These are phyloP conservation scores for Metarhizium brunneum DNA, from an alignment of 2,329 filamentous ascomycete species.

Conservation along the genomic window DNA sequence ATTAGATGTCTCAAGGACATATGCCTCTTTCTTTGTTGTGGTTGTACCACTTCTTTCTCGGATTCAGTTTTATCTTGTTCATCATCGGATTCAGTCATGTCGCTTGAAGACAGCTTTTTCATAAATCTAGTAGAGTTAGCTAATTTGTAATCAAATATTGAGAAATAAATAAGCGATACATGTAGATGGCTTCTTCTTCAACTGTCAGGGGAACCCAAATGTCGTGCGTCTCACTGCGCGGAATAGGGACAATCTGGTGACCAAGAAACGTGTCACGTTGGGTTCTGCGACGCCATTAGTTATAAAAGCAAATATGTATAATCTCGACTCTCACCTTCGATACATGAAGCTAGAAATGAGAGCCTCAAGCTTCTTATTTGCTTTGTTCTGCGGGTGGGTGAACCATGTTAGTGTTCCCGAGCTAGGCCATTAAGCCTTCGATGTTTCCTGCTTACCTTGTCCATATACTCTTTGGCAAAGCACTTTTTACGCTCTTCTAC, in stretches of 20 bases:
- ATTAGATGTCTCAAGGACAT: constrained; percentile 1
- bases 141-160: neutral
- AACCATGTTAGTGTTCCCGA: neutral
- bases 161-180: constrained; percentile 10
- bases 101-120: neutral
- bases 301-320: neutral
- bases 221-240: constrained; percentile 6
- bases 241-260: constrained; percentile 15
- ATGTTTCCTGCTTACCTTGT: constrained; percentile 6
- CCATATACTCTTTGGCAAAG: constrained; percentile 8
- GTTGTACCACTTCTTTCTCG: neutral
- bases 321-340: constrained; percentile 14
- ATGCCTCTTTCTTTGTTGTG: neutral
- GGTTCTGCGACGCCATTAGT: constrained; percentile 10
- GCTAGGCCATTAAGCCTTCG: neutral
- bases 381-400: constrained; percentile 2
- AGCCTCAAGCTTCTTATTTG: constrained; percentile 11
- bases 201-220: constrained; percentile 14
- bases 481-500: constrained; percentile 3
- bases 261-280: constrained; percentile 19
- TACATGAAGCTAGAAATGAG: constrained; percentile 17
- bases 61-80: neutral
- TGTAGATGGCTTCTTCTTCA: constrained; percentile 17
- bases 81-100: neutral
- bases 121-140: neutral